Evolutionary conservation across 345 rosid species (phyloP).

Genomic region (Eucalyptus cloeziana): DNA sequence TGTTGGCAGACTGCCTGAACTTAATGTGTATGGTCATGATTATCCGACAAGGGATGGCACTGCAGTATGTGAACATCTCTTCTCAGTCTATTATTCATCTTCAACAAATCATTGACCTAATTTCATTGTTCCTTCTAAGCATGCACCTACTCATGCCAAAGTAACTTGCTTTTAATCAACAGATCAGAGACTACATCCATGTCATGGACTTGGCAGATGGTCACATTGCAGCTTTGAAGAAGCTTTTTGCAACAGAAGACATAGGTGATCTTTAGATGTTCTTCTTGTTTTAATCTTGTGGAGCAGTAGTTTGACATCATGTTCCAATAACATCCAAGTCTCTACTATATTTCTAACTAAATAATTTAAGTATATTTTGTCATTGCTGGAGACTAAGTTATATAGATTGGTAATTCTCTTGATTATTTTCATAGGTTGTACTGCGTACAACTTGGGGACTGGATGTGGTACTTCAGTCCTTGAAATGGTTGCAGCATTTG

Average conservation of each 20-base stretch:
- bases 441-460: constrained; percentile 84
- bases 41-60: constrained; percentile 88
- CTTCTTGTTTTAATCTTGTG: not conserved
- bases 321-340: not conserved
- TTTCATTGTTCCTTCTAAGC: not conserved
- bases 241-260: constrained; percentile 39
- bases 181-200: constrained; percentile 90
- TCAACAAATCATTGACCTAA: not conserved
- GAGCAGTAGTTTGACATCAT: not conserved
- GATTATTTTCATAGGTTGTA: constrained; percentile 46
- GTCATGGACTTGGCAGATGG: constrained; percentile 98
- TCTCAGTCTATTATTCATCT: not conserved
- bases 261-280: constrained; percentile 32
- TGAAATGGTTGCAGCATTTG: constrained; percentile 92
- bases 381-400: not conserved
- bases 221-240: constrained; percentile 73
- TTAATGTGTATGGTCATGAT: constrained; percentile 82
- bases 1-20: constrained; percentile 86
- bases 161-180: constrained; percentile 1
- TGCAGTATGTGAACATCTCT: constrained; percentile 41
- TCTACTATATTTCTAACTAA: not conserved
- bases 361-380: not conserved
- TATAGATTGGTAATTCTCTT: no score
- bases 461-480: constrained; percentile 82
- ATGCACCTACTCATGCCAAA: not conserved